phyloP scores from a whole-genome alignment of 441 rosid genomes.

The Francoa sonchifolia region DNA sequence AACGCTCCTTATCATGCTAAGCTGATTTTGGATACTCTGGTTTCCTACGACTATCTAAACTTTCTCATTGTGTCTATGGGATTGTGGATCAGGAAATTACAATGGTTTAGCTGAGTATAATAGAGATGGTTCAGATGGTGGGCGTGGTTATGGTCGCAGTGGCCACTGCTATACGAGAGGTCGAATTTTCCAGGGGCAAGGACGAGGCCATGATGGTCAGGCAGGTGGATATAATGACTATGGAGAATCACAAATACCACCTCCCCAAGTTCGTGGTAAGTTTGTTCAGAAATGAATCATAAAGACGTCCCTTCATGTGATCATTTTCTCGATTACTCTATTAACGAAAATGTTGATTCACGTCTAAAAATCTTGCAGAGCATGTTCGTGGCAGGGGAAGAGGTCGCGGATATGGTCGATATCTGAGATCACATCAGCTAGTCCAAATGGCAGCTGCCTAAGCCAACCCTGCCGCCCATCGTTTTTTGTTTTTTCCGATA shows the following conservation, averaged over 20 bases:
- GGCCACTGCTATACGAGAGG: slow-evolving; percentile 22
- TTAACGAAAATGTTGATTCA: neutral
- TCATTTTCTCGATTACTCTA: neutral
- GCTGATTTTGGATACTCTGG: neutral
- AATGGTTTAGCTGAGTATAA: slow-evolving; percentile 16
- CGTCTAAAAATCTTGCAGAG: slow-evolving; percentile 8
- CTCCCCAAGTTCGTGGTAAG: slow-evolving; percentile 18
- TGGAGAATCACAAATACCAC: slow-evolving; percentile 15
- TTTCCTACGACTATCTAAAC: neutral
- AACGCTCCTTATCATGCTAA: neutral
- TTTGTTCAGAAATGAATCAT: neutral
- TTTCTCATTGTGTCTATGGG: slow-evolving; percentile 2
- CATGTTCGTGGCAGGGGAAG: slow-evolving; percentile 18
- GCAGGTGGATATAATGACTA: slow-evolving; percentile 20
- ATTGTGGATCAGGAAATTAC: slow-evolving; percentile 15
- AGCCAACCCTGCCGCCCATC: too few relatives aligned
- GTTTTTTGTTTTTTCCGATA: too few relatives aligned
- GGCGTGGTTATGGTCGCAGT: slow-evolving; percentile 14
- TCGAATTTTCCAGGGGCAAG: slow-evolving; percentile 16
- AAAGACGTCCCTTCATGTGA: neutral
- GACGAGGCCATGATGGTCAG: slow-evolving; percentile 20
- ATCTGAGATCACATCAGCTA: neutral
- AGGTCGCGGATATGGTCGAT: slow-evolving; percentile 15
- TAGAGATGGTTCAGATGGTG: slow-evolving; percentile 19
- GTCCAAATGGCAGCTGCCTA: slow-evolving; percentile 13